Percentiles rank a stretch among this genome's conserved stretches.
Conservation (phyloP, 2,329 filamentous ascomycete species). For the Aureobasidium vineae region DNA sequence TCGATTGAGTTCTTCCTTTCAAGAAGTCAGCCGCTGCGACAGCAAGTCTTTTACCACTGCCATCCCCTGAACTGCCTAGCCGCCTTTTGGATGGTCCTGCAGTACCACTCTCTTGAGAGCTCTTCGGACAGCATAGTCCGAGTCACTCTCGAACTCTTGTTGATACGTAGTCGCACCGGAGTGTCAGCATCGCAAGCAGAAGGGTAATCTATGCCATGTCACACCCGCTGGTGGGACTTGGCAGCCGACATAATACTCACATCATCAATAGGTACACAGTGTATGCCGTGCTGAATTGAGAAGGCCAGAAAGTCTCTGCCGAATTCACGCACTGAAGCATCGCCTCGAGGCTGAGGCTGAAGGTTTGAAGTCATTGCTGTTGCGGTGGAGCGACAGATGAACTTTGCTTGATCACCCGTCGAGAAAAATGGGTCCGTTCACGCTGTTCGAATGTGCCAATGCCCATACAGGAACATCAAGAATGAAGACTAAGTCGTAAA, state of each 20-base stretch:
- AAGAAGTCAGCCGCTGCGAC: constrained; percentile 16
- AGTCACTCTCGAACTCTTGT: neutral
- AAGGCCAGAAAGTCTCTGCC: constrained; percentile 32
- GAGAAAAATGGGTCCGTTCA: neutral
- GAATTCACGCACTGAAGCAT: constrained; percentile 29
- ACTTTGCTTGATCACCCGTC: neutral
- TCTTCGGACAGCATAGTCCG: neutral
- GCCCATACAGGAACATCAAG: neutral
- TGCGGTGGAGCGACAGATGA: neutral
- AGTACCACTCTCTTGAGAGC: neutral
- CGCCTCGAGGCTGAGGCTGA: constrained; percentile 33
- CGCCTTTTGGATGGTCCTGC: neutral
- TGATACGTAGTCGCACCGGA: neutral
- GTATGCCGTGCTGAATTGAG: constrained; percentile 31
- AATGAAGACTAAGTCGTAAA: neutral
- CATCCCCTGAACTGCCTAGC: neutral
- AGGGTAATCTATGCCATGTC: neutral
- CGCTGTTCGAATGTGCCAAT: neutral
- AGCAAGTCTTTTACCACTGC: neutral
- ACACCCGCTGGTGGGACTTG: neutral
- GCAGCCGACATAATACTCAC: constrained; percentile 30
- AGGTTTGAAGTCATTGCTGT: constrained; percentile 1
- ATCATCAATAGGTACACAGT: constrained; percentile 40
- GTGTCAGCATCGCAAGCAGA: neutral
- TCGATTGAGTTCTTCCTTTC: constrained; percentile 34